Conservation (phyloP, 129 eudicot species). For the Ambrosia trifida region DNA sequence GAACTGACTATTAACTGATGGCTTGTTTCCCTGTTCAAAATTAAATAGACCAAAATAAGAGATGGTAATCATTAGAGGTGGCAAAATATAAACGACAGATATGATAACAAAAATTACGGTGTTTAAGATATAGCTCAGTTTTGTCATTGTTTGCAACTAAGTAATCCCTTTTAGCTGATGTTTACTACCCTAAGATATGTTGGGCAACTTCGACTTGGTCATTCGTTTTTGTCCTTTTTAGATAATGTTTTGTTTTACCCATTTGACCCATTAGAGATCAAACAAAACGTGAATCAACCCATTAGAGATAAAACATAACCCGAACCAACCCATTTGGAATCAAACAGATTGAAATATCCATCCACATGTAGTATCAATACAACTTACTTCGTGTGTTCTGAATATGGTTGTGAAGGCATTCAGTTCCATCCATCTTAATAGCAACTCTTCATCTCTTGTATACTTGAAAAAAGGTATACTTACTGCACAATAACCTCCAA, state of each 20-base stretch:
- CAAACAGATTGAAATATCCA: background rate
- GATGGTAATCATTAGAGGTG: background rate
- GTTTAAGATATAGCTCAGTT: too few species aligned
- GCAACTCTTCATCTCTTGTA: conserved; percentile 79
- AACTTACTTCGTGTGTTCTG: conserved; percentile 93
- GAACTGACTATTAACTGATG: conserved; percentile 78
- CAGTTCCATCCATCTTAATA: conserved; percentile 95
- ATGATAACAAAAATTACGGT: background rate
- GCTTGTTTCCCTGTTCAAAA: conserved; percentile 85
- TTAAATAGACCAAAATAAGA: conserved; percentile 1
- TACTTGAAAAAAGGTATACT: conserved; percentile 85
- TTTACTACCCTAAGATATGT: background rate
- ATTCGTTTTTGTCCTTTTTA: too few species aligned
- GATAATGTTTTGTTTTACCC: background rate
- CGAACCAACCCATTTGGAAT: background rate
- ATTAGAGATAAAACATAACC: conserved; percentile 7
- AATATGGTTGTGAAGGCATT: conserved; percentile 91
- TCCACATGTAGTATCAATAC: background rate
- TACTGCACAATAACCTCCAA: conserved; percentile 96
- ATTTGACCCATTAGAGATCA: background rate
- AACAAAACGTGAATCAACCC: background rate
- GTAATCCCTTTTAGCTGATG: too few species aligned
- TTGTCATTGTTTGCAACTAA: too few species aligned
- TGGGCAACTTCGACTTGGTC: background rate
- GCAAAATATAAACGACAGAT: background rate